Percentiles rank a stretch among this genome's conserved stretches.
Conservation (phyloP, 2,329 filamentous ascomycete genomes). For the Apiospora aurea region DNA sequence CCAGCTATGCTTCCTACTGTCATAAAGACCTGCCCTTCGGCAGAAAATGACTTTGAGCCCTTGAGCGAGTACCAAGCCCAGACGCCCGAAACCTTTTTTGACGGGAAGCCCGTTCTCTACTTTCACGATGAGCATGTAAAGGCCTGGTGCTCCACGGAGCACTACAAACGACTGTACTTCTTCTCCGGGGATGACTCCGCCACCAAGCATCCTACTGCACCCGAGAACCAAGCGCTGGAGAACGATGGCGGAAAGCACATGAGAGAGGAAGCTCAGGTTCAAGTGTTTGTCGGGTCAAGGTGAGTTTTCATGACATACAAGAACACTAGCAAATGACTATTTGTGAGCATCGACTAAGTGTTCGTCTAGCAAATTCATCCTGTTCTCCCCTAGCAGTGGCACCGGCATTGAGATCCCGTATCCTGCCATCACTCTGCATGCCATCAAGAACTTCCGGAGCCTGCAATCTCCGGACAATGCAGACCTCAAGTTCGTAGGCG, state of each 20-base stretch:
- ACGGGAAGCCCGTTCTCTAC: slow-evolving; percentile 74
- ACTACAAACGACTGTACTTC: slow-evolving; percentile 62
- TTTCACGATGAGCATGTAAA: slow-evolving; percentile 64
- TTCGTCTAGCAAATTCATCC: slow-evolving; percentile 58
- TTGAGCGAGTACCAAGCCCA: slow-evolving; percentile 74
- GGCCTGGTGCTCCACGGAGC: slow-evolving; percentile 62
- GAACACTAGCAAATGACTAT: slow-evolving; percentile 7
- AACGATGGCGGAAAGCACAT: slow-evolving; percentile 40
- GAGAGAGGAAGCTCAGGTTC: slow-evolving; percentile 54
- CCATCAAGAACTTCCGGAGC: slow-evolving; percentile 65
- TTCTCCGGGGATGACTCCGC: slow-evolving; percentile 49
- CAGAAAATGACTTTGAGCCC: slow-evolving; percentile 64
- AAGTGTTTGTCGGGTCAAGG: slow-evolving; percentile 67
- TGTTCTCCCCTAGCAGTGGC: slow-evolving; percentile 66
- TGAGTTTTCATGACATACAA: slow-evolving; percentile 43
- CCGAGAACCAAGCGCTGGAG: slow-evolving; percentile 43
- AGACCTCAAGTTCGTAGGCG: slow-evolving; percentile 51
- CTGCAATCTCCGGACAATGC: slow-evolving; percentile 46
- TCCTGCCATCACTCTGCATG: slow-evolving; percentile 77
- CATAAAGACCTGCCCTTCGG: slow-evolving; percentile 62
- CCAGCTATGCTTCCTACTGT: slow-evolving; percentile 57
- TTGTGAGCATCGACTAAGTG: slow-evolving; percentile 40
- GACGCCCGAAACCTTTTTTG: slow-evolving; percentile 76
- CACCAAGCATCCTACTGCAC: slow-evolving; percentile 39
- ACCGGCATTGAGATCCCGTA: slow-evolving; percentile 75